Evolutionary conservation across 1,284 basidiomycete species (phyloP), one percentile per base, ranked within the genome.

Genomic region (Fomitopsis betulina): DNA sequence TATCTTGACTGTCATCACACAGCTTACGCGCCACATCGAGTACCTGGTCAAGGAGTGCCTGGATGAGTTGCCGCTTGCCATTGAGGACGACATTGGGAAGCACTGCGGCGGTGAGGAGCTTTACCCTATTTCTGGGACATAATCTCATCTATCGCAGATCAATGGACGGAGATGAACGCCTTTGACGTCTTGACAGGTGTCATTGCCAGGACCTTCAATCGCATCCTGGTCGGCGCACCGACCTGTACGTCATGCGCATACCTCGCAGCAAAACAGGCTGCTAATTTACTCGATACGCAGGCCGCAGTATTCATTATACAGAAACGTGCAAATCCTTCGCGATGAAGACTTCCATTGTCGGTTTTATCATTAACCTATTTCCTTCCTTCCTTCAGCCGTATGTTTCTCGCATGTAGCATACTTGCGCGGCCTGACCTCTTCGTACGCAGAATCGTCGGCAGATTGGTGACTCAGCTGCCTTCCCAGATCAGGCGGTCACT

Each of bases 361-460:
- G 55, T 3, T 43, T 58, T 23, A 38, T 63, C 21, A 61, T 61
- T 37, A 57, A 58, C 21, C 45, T 58, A 21, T 61, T 61, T 56
- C 62, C 62, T 38, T 39, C 33, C 1, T 61, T 63, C 58, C 38
- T 63, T 42, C 58, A 54, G 30, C 62, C 62, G 62, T 63, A 47
- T 38, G 62, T 53, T 10, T 40, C 19, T 12, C 32, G 27, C 50
- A 13, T 49, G 27, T 51, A 12, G 32, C n/a, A 23, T 38, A 15
- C 19, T 12, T 43, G n/a, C 23, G 8, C 25, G 13, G 25, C 3
- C 25, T 54, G 17, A 59, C 37, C 2, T 35, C 27, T 45, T 23
- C 5, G 6, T n/a, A 13, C 32, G n/a, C 54, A 55, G 53, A 3
- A 37, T 60, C 23, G 55, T 59, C 23, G 58, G 58, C 27, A 55